Percentiles rank a stretch among this genome's conserved stretches.
Conservation (phyloP, 352 stramenopile genomes). For the Globisporangium canariense region DNA sequence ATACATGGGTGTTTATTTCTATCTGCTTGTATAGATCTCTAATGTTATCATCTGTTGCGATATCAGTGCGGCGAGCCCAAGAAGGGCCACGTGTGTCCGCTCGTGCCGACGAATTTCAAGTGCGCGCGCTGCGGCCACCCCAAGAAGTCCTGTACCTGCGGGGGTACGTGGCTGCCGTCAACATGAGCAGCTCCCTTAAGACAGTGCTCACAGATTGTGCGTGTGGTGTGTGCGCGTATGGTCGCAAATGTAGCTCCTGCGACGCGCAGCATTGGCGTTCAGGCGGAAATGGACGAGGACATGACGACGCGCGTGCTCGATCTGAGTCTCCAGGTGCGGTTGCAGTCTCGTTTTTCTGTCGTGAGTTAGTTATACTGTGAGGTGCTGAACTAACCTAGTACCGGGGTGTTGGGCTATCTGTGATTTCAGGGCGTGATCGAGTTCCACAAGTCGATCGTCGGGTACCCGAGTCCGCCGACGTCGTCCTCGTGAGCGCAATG, state of each 20-base stretch:
- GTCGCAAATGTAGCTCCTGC: slow-evolving; percentile 32
- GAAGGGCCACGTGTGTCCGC: slow-evolving; percentile 82
- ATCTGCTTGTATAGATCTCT: background rate
- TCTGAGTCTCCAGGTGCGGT: slow-evolving; percentile 62
- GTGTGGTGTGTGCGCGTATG: too few species aligned
- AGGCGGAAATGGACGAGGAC: slow-evolving; percentile 78
- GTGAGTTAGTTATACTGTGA: background rate
- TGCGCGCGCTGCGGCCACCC: slow-evolving; percentile 67
- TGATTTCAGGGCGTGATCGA: slow-evolving; percentile 61
- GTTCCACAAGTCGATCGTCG: slow-evolving; percentile 55
- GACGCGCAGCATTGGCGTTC: slow-evolving; percentile 63
- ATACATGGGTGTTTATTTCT: too few species aligned
- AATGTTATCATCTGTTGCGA: background rate
- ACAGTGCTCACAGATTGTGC: too few species aligned
- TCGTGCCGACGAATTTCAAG: slow-evolving; percentile 82
- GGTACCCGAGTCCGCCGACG: slow-evolving; percentile 39
- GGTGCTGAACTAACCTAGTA: background rate
- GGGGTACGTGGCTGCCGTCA: slow-evolving; percentile 29
- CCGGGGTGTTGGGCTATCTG: background rate
- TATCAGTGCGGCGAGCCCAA: slow-evolving; percentile 78
- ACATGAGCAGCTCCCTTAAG: background rate
- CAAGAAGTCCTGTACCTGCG: slow-evolving; percentile 76
- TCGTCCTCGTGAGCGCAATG: slow-evolving; percentile 16
- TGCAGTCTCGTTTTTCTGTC: background rate
- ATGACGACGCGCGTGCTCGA: slow-evolving; percentile 80